These are phyloP conservation scores for Phytophthora chlamydospora DNA, from an alignment of 352 stramenopile genomes.

Conservation along the genomic window DNA sequence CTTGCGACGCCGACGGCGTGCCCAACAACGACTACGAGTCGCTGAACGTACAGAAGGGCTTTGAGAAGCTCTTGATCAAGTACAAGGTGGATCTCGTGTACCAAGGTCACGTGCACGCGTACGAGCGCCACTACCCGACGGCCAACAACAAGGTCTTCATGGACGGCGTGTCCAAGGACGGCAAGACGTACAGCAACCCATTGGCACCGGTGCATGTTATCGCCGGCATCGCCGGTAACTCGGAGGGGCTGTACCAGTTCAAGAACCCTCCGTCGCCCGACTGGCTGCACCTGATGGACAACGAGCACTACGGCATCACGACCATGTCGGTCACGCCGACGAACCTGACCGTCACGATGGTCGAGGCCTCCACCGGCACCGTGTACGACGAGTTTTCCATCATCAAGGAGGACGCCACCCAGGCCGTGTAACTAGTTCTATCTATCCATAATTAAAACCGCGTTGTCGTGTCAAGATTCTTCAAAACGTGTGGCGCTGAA, in stretches of 20 bases:
- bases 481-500: too few species aligned
- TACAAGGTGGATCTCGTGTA: conserved; percentile 62
- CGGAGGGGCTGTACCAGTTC: conserved; percentile 39
- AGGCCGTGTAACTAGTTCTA: conserved; percentile 3
- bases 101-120: conserved; percentile 55
- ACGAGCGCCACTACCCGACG: conserved; percentile 56
- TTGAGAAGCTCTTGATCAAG: conserved; percentile 62
- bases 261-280: conserved; percentile 21
- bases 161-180: conserved; percentile 49
- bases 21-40: conserved; percentile 41
- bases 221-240: conserved; percentile 48
- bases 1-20: conserved; percentile 39
- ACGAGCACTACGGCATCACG: conserved; percentile 48
- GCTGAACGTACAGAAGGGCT: conserved; percentile 48
- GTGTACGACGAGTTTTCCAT: conserved; percentile 52
- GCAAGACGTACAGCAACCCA: conserved; percentile 47
- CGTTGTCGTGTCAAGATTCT: neutral
- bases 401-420: conserved; percentile 27
- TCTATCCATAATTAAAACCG: neutral
- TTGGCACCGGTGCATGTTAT: conserved; percentile 60
- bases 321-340: conserved; percentile 38
- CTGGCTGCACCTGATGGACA: conserved; percentile 44
- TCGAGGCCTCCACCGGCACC: conserved; percentile 29
- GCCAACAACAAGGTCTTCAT: conserved; percentile 38
- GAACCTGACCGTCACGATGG: conserved; percentile 39